Base-by-base conservation (phyloP, 2,329 filamentous ascomycete species). In the Fusarium albosuccineum region DNA sequence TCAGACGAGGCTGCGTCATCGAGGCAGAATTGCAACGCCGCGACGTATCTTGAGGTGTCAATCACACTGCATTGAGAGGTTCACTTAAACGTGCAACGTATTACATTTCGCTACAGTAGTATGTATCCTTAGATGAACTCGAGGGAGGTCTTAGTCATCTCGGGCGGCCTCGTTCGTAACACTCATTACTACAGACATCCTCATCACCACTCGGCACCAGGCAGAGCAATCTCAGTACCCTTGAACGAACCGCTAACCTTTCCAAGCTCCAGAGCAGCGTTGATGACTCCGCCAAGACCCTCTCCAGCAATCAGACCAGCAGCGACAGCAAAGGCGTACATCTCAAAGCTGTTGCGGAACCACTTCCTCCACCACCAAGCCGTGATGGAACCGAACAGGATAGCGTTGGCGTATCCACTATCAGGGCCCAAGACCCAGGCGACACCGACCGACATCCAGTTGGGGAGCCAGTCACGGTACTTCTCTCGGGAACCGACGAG, bases 261-360 rank as follows among this genome's bases (percentile, higher is more conserved):
- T 37, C 76, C 76, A 6, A 82, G 73, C 36, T 78, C 80, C 2
- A 83, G 68, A 5, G 77, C 78, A 7, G 87, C 87, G 66, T 88
- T 88, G 60, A 89, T 75, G 11, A 89, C 86, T 65, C 87, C 88
- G 5, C 86, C 88, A 54, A 89, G 83, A 50, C 87, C 87, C 75
- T 90, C 87, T 3, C 88, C 87, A 2, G 87, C 87, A 67, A 90
- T 88, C 52, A 89, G 74, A 59, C 88, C 87, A 14, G 87, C 87
- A 0, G 88, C 87, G 53, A 89, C 79, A 3, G 86, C 85, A 64
- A 86, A 89, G 5, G 82, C 86, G 71, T 86, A 88, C 56, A 82
- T 81, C 53, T 87, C 86, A 64, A 86, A 89, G 57, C 72, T 76
- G 61, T 79, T 80, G 6, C 81, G 77, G 64, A 79, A 83, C 64